Evolutionary conservation across 2,329 filamentous ascomycete species (phyloP), one percentile per base, ranked within the genome.

Genomic region (Emmonsiellopsis sp.): DNA sequence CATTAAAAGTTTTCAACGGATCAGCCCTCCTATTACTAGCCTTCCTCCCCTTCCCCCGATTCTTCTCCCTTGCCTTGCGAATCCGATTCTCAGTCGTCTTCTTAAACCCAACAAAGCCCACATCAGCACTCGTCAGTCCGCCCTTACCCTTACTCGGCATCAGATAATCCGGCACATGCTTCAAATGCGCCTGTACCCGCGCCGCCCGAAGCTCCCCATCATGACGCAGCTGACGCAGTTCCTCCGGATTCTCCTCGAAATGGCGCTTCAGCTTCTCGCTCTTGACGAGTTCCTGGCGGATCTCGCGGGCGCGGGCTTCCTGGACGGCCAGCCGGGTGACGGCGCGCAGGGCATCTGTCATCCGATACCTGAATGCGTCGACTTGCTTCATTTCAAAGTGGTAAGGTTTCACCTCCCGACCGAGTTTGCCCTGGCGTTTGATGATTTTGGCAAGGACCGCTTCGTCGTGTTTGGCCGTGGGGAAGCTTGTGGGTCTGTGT

Each of bases 221-320:
- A 67, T 98, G 93, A 30, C 92, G 82, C 60, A 97, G 76, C 67
- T 95, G 89, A 38, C 83, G 82, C 59, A 97, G 74, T 66, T 97
- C 92, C 34, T 86, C 83, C 0, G 93, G 93, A 68, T 98, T 96
- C 70, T 98, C 93, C 67, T 97, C 93, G 65, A 97, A 98, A 75
- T 97, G 89, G 50, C 90, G 81, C 71, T 93, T 91, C 52, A 98
- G 76, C 72, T 95, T 96, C 66, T 97, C 92, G 59, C 86, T 92
- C 74, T 95, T 94, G 62, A 96, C 78, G 10, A 98, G 78, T 69
- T 97, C 93, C 67, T 92, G 84, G 52, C 89, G 82, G 54, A 98
- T 79, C 71, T 98, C 92, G 55, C 88, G 82, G 8, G 89, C 87
- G 49, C 93, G 82, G 2, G 93, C 92, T 74, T 96, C 91, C 59